Evolutionary conservation across 352 stramenopile species (phyloP).

Genomic region (Globisporangium paddicum): DNA sequence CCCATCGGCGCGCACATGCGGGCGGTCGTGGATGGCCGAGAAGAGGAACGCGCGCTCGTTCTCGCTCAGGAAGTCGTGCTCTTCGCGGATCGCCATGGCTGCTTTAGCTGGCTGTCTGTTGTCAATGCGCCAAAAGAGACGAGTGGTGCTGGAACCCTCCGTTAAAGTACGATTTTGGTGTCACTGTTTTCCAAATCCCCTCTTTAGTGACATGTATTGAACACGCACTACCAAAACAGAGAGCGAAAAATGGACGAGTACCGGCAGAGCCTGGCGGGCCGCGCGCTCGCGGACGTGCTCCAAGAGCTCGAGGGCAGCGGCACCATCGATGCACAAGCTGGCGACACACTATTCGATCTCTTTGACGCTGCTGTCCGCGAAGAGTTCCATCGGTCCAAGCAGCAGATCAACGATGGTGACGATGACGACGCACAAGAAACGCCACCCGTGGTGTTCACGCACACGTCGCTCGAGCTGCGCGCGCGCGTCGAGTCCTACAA

Average conservation of each 20-base stretch:
- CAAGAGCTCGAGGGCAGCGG: constrained; percentile 34
- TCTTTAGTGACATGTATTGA: neutral
- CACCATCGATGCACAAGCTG: constrained; percentile 19
- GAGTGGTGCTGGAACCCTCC: constrained; percentile 15
- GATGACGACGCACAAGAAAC: neutral
- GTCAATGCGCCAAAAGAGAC: constrained; percentile 1
- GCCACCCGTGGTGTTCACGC: constrained; percentile 29
- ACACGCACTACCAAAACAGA: neutral
- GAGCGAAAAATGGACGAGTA: constrained; percentile 61
- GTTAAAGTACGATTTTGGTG: constrained; percentile 11
- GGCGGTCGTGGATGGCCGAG: constrained; percentile 47
- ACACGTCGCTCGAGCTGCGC: constrained; percentile 37
- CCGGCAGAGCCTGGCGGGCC: constrained; percentile 47
- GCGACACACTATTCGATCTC: constrained; percentile 44
- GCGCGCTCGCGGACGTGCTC: constrained; percentile 58
- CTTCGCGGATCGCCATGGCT: constrained; percentile 47
- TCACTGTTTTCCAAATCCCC: neutral
- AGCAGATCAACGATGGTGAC: neutral
- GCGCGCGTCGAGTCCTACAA: constrained; percentile 54
- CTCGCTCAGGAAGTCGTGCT: constrained; percentile 75
- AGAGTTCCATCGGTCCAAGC: constrained; percentile 18
- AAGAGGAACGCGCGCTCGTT: constrained; percentile 81
- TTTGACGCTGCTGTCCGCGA: constrained; percentile 47
- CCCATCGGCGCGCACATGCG: constrained; percentile 65
- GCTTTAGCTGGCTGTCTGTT: neutral